Conservation (phyloP, 352 stramenopile genomes). For the Globisporangium orthogonon region DNA sequence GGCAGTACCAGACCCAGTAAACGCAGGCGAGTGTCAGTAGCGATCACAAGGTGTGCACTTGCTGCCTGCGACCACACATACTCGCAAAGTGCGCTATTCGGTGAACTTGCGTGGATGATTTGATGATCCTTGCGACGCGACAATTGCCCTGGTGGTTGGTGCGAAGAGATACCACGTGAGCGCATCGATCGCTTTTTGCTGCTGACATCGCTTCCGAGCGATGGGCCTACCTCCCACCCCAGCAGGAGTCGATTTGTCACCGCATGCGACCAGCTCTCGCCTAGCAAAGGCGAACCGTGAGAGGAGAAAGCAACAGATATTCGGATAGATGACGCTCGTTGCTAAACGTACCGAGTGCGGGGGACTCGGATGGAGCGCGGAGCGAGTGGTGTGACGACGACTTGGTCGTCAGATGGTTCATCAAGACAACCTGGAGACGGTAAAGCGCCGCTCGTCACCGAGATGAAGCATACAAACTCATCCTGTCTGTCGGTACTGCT, state of each 20-base stretch:
- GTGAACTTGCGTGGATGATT: conserved; percentile 41
- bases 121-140: conserved; percentile 37
- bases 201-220: not conserved
- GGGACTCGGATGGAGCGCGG: conserved; percentile 14
- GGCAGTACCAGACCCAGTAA: not conserved
- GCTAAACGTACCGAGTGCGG: conserved; percentile 19
- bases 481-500: not conserved
- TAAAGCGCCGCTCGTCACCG: not conserved
- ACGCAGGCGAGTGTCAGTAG: not conserved
- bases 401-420: conserved; percentile 73
- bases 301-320: not conserved
- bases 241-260: conserved; percentile 61
- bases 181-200: not conserved
- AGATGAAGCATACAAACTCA: not conserved
- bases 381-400: conserved; percentile 10
- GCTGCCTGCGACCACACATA: conserved; percentile 4
- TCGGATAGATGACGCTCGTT: not conserved
- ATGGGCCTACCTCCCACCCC: conserved; percentile 49
- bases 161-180: not conserved
- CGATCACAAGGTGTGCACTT: not conserved
- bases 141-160: conserved; percentile 19
- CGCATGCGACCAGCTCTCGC: conserved; percentile 63
- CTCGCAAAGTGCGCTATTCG: conserved; percentile 32
- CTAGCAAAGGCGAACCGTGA: conserved; percentile 16
- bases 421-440: conserved; percentile 39